A percentile compares a stretch with the other conserved stretches of the same genome.
phyloP scores from a whole-genome alignment of 2,329 filamentous ascomycete species.

The Venturia pyrina region DNA sequence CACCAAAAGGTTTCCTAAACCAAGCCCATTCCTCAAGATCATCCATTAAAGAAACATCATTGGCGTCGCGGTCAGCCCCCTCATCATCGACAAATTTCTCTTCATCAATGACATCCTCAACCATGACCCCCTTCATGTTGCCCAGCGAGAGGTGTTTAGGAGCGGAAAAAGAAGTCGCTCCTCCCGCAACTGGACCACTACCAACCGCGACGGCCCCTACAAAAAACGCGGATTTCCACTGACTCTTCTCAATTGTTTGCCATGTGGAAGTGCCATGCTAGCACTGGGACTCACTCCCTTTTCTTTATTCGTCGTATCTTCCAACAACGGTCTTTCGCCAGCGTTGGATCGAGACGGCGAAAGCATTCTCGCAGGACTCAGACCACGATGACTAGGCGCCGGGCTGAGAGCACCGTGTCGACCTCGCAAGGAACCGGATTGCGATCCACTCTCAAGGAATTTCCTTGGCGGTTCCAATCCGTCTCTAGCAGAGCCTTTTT shows the following conservation, averaged over 20 bases:
- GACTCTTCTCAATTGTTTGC: constrained; percentile 25
- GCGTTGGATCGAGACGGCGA: constrained; percentile 1
- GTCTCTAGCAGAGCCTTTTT: constrained; percentile 33
- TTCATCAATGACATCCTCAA: constrained; percentile 1
- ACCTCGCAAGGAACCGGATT: not conserved
- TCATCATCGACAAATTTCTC: not conserved
- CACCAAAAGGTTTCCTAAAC: not conserved
- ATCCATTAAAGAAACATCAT: not conserved
- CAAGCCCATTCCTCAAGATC: not conserved
- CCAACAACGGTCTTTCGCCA: not conserved
- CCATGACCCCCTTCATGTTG: not conserved
- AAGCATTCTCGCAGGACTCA: not conserved
- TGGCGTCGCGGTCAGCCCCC: not conserved
- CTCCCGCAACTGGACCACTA: not conserved
- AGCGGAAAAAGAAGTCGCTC: not conserved
- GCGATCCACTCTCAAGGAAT: not conserved
- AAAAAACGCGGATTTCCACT: constrained; percentile 42
- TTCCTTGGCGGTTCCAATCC: not conserved
- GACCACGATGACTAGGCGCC: not conserved
- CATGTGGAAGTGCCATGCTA: constrained; percentile 11
- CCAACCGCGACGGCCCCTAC: constrained; percentile 25
- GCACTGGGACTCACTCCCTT: not conserved
- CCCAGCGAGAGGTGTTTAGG: not conserved
- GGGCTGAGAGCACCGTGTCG: not conserved
- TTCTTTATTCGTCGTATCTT: not conserved